Evolutionary conservation across 371 early-diverging fungal genomes (phyloP).

Genomic region (Chytridium lagenaria): DNA sequence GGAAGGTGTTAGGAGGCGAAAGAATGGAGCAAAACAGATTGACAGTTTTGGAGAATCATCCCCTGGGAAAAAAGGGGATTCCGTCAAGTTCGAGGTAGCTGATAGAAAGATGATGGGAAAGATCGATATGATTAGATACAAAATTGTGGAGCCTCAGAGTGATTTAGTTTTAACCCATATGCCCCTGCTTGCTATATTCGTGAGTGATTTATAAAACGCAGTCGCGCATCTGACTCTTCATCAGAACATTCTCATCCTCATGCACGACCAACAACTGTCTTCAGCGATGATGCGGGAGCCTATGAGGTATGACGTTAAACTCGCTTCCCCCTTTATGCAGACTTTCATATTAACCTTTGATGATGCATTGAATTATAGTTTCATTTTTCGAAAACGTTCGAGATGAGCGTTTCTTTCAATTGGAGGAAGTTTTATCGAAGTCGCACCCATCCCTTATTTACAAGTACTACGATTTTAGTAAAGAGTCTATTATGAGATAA

Average conservation of each 20-base stretch:
- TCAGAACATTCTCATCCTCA: constrained; percentile 9
- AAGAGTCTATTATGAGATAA: background rate
- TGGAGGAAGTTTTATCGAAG: background rate
- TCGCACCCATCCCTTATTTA: background rate
- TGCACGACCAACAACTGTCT: background rate
- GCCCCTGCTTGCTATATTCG: constrained; percentile 10
- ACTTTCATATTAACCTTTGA: background rate
- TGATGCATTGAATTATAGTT: background rate
- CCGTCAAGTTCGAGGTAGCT: background rate
- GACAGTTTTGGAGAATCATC: no score
- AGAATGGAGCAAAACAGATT: no score
- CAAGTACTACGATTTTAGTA: constrained; percentile 1
- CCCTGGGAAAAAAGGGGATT: no score
- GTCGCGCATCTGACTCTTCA: background rate
- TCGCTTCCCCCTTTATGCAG: background rate
- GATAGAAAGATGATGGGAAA: background rate
- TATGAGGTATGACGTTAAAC: background rate
- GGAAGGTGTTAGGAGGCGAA: no score
- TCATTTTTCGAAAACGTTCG: constrained; percentile 5
- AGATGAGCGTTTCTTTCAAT: background rate
- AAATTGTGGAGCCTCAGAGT: constrained; percentile 1
- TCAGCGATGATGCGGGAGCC: background rate
- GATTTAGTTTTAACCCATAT: constrained; percentile 9
- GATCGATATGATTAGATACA: background rate
- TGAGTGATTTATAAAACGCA: background rate